Conservation (phyloP, 2,329 filamentous ascomycete species). For the Bipolaris oryzae region DNA sequence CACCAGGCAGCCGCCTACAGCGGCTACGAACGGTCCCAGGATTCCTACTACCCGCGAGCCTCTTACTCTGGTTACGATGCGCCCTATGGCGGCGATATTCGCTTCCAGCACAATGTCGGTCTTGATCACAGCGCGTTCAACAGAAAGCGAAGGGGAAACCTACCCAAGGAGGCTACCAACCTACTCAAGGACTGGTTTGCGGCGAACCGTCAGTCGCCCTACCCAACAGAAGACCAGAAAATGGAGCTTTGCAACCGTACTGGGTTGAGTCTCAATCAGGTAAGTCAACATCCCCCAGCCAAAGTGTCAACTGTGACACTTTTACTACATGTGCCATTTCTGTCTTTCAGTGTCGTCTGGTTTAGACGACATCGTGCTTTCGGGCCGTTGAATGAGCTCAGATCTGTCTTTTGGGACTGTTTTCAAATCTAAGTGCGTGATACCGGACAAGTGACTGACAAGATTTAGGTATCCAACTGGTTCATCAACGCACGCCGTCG, state of each 20-base stretch:
- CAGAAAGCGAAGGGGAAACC: conserved; percentile 73
- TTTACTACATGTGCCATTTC: conserved; percentile 31
- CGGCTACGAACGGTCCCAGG: conserved; percentile 27
- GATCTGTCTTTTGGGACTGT: neutral
- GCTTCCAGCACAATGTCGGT: conserved; percentile 39
- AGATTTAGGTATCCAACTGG: conserved; percentile 71
- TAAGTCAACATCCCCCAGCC: conserved; percentile 17
- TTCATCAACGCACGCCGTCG: conserved; percentile 78
- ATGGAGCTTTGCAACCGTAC: conserved; percentile 78
- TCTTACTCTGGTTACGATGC: conserved; percentile 29
- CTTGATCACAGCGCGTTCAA: conserved; percentile 46
- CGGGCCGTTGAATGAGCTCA: neutral
- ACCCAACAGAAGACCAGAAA: conserved; percentile 88
- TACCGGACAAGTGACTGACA: conserved; percentile 16
- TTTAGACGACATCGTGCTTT: conserved; percentile 10
- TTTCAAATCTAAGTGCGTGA: neutral
- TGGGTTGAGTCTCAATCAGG: conserved; percentile 77
- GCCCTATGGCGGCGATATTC: conserved; percentile 31
- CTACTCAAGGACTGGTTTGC: conserved; percentile 80
- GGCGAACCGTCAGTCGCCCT: conserved; percentile 65
- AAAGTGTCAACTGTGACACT: conserved; percentile 44
- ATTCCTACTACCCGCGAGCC: conserved; percentile 27
- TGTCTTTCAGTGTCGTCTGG: conserved; percentile 14
- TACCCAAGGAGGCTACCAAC: conserved; percentile 89
- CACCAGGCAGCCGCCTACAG: conserved; percentile 23